Evolutionary conservation across 805 yeast species (phyloP).

Genomic region (Metschnikowia drakensbergensis): DNA sequence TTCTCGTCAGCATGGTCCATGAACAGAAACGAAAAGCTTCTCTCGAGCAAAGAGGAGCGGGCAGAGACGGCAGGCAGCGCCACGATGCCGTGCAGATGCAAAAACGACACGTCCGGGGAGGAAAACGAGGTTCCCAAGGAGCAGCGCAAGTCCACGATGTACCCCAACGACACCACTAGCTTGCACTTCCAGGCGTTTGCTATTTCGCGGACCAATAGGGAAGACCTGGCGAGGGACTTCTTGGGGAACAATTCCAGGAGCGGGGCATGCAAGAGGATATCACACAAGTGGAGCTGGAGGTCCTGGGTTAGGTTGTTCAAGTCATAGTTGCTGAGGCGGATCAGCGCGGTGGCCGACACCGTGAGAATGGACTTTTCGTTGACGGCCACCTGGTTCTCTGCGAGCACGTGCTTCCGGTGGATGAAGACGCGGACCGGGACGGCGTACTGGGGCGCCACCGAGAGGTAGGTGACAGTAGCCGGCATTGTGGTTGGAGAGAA

Average conservation of each 20-base stretch:
- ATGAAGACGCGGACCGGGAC: conserved; percentile 23
- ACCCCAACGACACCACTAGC: conserved; percentile 19
- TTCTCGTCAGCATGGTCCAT: conserved; percentile 12
- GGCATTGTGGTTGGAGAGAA: conserved; percentile 11
- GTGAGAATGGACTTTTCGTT: conserved; percentile 25
- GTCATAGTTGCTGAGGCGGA: conserved; percentile 25
- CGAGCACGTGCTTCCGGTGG: conserved; percentile 20
- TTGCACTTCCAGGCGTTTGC: conserved; percentile 23
- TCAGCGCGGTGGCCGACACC: conserved; percentile 20
- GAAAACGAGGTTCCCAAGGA: conserved; percentile 9
- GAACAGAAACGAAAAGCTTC: conserved; percentile 12
- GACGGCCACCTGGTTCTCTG: conserved; percentile 20
- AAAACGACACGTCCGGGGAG: conserved; percentile 13
- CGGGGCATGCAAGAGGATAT: conserved; percentile 10
- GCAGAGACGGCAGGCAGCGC: background rate
- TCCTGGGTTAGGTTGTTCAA: conserved; percentile 19
- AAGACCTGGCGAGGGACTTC: conserved; percentile 8
- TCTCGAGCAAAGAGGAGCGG: conserved; percentile 10
- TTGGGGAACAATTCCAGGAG: conserved; percentile 13
- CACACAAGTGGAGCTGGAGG: conserved; percentile 11
- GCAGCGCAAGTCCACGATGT: conserved; percentile 18
- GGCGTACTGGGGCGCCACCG: conserved; percentile 14
- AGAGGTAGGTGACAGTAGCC: conserved; percentile 21
- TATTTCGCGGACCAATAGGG: conserved; percentile 11
- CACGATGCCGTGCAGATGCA: conserved; percentile 14